These are phyloP conservation scores for Desmodesmus armatus DNA, from an alignment of 139 green algal genomes.

Conservation along the genomic window DNA sequence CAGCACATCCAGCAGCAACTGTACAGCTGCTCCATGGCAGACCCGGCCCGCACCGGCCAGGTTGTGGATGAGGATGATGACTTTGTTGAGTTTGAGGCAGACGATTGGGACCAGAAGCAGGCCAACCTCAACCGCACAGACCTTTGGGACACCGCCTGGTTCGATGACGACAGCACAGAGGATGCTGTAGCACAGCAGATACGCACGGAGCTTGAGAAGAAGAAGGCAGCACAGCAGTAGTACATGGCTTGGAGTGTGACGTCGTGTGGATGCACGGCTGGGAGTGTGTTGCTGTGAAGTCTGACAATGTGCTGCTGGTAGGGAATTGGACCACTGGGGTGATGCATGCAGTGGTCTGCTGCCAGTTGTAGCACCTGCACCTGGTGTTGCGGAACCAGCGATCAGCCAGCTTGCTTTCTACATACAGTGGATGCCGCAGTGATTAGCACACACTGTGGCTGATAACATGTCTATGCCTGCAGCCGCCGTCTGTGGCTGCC, in stretches of 20 bases:
- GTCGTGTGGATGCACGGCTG: too few species aligned
- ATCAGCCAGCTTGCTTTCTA: too few species aligned
- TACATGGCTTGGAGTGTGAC: too few species aligned
- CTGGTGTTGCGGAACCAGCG: too few species aligned
- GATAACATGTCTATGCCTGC: too few species aligned
- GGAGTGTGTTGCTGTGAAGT: background rate
- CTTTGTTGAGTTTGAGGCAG: slow-evolving; percentile 44
- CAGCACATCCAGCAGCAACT: background rate
- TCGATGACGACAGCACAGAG: background rate
- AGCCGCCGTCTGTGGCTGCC: too few species aligned
- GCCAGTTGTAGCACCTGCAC: background rate
- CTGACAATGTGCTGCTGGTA: background rate
- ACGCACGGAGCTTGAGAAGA: slow-evolving; percentile 23
- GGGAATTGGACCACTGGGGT: background rate
- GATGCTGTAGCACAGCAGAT: slow-evolving; percentile 41
- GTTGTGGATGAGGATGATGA: slow-evolving; percentile 45
- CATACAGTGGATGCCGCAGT: too few species aligned
- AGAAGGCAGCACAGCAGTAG: background rate
- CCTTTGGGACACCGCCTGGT: slow-evolving; percentile 43
- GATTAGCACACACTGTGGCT: too few species aligned
- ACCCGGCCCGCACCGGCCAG: slow-evolving; percentile 32
- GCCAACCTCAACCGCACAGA: slow-evolving; percentile 10
- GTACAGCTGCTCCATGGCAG: slow-evolving; percentile 12
- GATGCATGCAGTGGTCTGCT: too few species aligned
- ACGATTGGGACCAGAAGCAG: slow-evolving; percentile 23